A percentile compares a stretch with the other conserved stretches of the same genome.
phyloP scores from a whole-genome alignment of 2,329 filamentous ascomycete genomes.

The Fusarium anguioides region DNA sequence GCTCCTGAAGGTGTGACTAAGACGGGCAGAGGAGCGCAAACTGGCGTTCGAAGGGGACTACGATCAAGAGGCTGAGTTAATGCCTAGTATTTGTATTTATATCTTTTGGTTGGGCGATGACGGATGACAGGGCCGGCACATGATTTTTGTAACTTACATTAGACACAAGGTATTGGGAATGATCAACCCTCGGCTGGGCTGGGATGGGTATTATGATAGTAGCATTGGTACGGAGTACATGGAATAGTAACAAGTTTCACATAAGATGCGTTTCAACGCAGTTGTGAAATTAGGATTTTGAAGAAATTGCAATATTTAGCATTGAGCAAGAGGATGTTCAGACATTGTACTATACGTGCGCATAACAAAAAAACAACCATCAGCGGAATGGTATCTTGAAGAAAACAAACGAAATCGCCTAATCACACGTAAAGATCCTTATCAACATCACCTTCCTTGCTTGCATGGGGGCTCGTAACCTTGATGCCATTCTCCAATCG shows the following conservation, averaged over 20 bases:
- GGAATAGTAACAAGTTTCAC: background rate
- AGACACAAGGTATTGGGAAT: background rate
- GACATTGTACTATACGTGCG: background rate
- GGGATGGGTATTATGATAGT: background rate
- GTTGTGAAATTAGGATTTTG: background rate
- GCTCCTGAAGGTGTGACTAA: slow-evolving; percentile 35
- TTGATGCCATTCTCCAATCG: slow-evolving; percentile 58
- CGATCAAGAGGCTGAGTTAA: slow-evolving; percentile 29
- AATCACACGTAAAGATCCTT: slow-evolving; percentile 44
- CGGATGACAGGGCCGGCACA: background rate
- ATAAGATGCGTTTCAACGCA: background rate
- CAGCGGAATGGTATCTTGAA: slow-evolving; percentile 5
- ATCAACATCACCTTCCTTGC: slow-evolving; percentile 49
- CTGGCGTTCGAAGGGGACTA: slow-evolving; percentile 33
- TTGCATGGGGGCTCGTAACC: slow-evolving; percentile 57
- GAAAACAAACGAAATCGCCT: background rate
- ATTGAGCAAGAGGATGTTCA: background rate
- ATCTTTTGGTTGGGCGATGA: background rate
- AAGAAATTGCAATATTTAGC: background rate
- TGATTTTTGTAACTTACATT: slow-evolving; percentile 1
- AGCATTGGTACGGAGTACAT: slow-evolving; percentile 8
- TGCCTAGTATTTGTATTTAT: background rate
- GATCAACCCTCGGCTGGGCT: background rate
- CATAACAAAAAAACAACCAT: background rate
- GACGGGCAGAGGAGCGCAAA: slow-evolving; percentile 27